Conservation (phyloP, 805 yeast genomes). For the Candida nemodendra region DNA sequence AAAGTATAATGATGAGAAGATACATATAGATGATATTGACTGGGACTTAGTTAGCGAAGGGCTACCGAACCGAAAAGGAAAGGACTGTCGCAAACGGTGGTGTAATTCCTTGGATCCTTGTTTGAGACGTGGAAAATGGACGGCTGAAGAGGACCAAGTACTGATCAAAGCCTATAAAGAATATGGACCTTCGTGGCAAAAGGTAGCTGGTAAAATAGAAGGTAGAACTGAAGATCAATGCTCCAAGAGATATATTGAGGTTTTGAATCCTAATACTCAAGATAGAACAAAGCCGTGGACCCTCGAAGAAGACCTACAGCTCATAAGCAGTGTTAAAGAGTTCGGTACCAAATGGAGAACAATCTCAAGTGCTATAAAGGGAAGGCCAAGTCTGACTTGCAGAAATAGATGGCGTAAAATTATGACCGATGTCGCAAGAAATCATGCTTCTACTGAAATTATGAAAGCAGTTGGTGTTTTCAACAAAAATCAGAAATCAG, state of each 20-base stretch:
- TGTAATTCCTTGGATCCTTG: slow-evolving; percentile 79
- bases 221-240: slow-evolving; percentile 96
- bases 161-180: slow-evolving; percentile 61
- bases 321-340: slow-evolving; percentile 64
- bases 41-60: slow-evolving; percentile 61
- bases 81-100: slow-evolving; percentile 90
- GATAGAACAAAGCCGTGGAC: slow-evolving; percentile 81
- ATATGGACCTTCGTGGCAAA: slow-evolving; percentile 84
- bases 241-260: slow-evolving; percentile 86
- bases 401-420: slow-evolving; percentile 91
- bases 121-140: slow-evolving; percentile 84
- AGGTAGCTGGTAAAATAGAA: slow-evolving; percentile 68
- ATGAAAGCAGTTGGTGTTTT: slow-evolving; percentile 54
- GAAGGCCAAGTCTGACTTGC: slow-evolving; percentile 86
- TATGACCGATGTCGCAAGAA: slow-evolving; percentile 70
- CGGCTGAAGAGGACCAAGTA: slow-evolving; percentile 69
- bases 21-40: slow-evolving; percentile 43
- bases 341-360: slow-evolving; percentile 91
- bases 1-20: slow-evolving; percentile 24
- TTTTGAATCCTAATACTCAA: slow-evolving; percentile 75
- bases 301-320: slow-evolving; percentile 65
- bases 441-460: slow-evolving; percentile 55
- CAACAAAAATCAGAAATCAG: slow-evolving; percentile 7
- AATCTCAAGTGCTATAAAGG: slow-evolving; percentile 65
- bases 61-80: slow-evolving; percentile 58